Evolutionary conservation across 768 basidiomycete species (phyloP), one percentile per base, ranked within the genome.

Genomic region (Panaeolus papilionaceus): DNA sequence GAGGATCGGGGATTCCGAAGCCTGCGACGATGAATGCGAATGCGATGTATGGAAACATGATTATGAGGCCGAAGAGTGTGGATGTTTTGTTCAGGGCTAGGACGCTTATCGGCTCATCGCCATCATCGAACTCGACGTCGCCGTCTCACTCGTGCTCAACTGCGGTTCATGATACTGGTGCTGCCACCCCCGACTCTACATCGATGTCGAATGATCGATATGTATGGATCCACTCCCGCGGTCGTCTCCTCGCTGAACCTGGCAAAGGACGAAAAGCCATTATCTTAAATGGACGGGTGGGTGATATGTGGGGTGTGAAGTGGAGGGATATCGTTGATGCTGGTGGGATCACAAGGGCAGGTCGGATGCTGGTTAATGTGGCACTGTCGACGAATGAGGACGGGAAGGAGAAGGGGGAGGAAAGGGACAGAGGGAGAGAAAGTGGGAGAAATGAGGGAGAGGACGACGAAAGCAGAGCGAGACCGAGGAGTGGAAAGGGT

Each of bases 241-340:
- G 97, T 1, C 84, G 94, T 38, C 83, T 99, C 45, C 92, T 96
- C 73, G 86, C 93, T 66, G 97, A 99, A 80, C 91, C 95, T 0
- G 95, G 95, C 1, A 98, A 98, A 75, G 95, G 95, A 0, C 83
- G 95, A 42, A 98, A 99, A 79, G 94, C 95, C 1, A 95, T 99
- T 74, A 88, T 99, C 40, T 83, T 99, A n/a, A 88, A 87, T 66
- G 96, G 92, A 0, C 84, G 97, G 9, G 87, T 90, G 38, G 80
- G 91, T 54, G 84, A 84, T 72, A 90, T 93, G 84, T 87, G 89
- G 8, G 75, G 71, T 1, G 76, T 95, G 26, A 77, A 75, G 4
- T 95, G 94, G 94, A 81, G 79, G 3, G 80, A 82, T 42, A 78
- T 95, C 37, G 76, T 80, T 1, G 74, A 76, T 37, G 84, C 83